These are phyloP conservation scores for Cystoisospora suis DNA, from an alignment of 169 alveolate species.

Conservation along the genomic window DNA sequence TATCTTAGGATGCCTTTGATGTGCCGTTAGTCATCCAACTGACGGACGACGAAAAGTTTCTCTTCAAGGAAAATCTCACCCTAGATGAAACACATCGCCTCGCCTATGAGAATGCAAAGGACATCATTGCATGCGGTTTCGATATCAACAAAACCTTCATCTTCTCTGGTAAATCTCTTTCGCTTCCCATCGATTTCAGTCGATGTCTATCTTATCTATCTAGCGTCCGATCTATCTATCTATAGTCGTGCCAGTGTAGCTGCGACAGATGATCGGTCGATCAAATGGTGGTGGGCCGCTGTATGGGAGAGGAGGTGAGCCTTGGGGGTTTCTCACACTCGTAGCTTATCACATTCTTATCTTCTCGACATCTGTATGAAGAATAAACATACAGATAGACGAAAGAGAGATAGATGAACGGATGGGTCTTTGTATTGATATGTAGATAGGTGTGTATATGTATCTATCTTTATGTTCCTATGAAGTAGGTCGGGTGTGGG, in stretches of 20 bases:
- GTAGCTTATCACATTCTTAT: too few relatives aligned
- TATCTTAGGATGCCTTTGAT: conserved; percentile 91
- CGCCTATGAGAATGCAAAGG: conserved; percentile 97
- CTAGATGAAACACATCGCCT: conserved; percentile 57
- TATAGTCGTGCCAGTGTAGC: background rate
- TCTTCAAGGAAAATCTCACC: conserved; percentile 87
- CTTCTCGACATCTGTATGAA: too few relatives aligned
- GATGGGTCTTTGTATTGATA: too few relatives aligned
- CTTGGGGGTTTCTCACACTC: too few relatives aligned
- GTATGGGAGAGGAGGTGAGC: too few relatives aligned
- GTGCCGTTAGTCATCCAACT: conserved; percentile 98
- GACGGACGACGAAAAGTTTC: conserved; percentile 99
- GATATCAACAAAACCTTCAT: conserved; percentile 97
- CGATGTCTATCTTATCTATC: background rate
- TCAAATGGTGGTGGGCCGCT: too few relatives aligned
- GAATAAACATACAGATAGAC: too few relatives aligned
- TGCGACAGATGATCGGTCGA: too few relatives aligned
- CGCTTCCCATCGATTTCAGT: background rate
- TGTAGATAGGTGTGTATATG: background rate
- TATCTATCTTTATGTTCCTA: too few relatives aligned
- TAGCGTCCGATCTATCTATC: too few relatives aligned
- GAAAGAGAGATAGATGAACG: too few relatives aligned
- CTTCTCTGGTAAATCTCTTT: conserved; percentile 74
- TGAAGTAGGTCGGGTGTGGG: too few relatives aligned
- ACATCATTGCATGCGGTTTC: conserved; percentile 99